Evolutionary conservation across 1,139 yeast species (phyloP).

Genomic region (Kluyveromyces sp.): DNA sequence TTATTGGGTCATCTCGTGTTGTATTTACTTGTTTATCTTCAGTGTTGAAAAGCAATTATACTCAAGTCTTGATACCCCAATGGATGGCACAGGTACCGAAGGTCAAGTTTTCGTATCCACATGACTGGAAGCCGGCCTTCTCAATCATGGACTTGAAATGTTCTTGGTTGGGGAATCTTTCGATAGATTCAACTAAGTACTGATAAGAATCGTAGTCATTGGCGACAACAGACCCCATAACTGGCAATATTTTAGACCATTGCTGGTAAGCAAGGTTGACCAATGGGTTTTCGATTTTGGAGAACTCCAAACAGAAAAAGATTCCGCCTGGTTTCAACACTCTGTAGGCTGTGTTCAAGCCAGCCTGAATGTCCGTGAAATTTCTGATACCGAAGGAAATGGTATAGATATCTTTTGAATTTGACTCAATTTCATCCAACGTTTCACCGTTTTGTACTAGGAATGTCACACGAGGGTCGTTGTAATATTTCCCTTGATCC

Average conservation of each 20-base stretch:
- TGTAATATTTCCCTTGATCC: constrained; percentile 42
- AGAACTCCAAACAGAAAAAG: constrained; percentile 91
- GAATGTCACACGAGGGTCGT: constrained; percentile 62
- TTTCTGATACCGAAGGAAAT: constrained; percentile 97
- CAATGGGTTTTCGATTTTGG: constrained; percentile 77
- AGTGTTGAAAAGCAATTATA: too few relatives aligned
- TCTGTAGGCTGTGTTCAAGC: constrained; percentile 87
- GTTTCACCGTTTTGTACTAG: constrained; percentile 90
- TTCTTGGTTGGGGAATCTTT: constrained; percentile 87
- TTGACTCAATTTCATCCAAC: constrained; percentile 74
- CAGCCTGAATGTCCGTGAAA: constrained; percentile 90
- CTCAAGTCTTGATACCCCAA: constrained; percentile 82
- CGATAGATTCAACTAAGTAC: constrained; percentile 88
- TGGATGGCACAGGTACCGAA: constrained; percentile 96
- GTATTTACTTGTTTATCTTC: not conserved
- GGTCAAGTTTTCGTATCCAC: constrained; percentile 91
- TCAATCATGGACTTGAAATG: constrained; percentile 86
- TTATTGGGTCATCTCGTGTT: not conserved
- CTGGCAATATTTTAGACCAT: constrained; percentile 82
- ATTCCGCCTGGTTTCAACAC: constrained; percentile 98
- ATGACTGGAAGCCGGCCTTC: constrained; percentile 90
- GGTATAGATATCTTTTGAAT: constrained; percentile 90
- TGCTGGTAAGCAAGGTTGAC: constrained; percentile 74
- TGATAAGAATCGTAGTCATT: constrained; percentile 94
- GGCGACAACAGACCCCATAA: constrained; percentile 92